These are phyloP conservation scores for Phytopythium sindhum DNA, from an alignment of 352 stramenopile species.

Conservation along the genomic window DNA sequence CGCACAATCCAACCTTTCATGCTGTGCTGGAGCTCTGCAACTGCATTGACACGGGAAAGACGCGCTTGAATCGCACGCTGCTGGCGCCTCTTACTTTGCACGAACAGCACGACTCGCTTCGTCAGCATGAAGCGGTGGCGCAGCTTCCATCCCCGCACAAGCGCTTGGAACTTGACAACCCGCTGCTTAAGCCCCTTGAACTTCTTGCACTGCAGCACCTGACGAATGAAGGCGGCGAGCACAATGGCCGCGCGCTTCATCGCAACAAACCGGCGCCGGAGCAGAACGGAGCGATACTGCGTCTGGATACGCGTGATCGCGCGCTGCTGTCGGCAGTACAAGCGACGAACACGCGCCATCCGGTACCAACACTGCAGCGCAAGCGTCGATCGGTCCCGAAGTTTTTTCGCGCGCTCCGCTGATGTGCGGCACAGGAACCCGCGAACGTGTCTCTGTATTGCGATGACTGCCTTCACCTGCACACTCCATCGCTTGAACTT, in stretches of 20 bases:
- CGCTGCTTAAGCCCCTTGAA: constrained; percentile 63
- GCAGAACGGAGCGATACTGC: constrained; percentile 32
- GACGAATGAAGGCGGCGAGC: constrained; percentile 64
- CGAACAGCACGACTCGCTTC: constrained; percentile 21
- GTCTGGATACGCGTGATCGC: constrained; percentile 47
- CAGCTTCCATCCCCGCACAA: constrained; percentile 46
- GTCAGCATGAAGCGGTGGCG: constrained; percentile 25
- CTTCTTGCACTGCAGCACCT: constrained; percentile 56
- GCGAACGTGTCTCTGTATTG: constrained; percentile 44
- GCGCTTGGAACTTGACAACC: constrained; percentile 63
- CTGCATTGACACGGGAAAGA: constrained; percentile 21
- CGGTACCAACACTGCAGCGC: constrained; percentile 56
- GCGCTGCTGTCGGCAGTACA: constrained; percentile 23
- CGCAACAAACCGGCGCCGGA: constrained; percentile 40
- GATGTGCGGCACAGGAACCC: constrained; percentile 61
- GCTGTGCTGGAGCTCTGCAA: constrained; percentile 41
- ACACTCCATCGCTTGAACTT: constrained; percentile 33
- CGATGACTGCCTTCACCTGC: constrained; percentile 28
- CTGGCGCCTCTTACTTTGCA: constrained; percentile 51
- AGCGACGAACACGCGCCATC: constrained; percentile 34
- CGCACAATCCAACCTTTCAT: constrained; percentile 48
- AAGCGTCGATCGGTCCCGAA: constrained; percentile 32
- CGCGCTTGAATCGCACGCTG: constrained; percentile 18
- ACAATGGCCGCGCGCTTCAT: constrained; percentile 54
- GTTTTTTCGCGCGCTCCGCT: constrained; percentile 54